A percentile compares a stretch with the other conserved stretches of the same genome.
Evolutionary conservation across 176 grass and related monocot species (phyloP).

Genomic region (Zizania latifolia): DNA sequence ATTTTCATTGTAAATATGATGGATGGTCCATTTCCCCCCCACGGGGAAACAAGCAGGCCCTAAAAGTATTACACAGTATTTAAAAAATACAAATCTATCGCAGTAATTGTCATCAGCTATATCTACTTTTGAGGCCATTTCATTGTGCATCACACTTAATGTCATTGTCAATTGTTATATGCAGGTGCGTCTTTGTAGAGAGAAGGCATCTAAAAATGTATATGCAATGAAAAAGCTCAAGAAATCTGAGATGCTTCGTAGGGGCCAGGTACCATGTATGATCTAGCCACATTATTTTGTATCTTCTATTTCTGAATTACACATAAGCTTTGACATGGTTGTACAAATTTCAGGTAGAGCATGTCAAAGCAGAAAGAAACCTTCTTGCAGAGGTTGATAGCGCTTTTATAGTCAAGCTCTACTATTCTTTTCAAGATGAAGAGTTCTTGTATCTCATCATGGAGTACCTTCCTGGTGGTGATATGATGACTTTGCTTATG

Average conservation of each 20-base stretch:
- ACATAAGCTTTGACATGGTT: conserved; percentile 11
- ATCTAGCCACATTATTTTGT: conserved; percentile 18
- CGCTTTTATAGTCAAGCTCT: conserved; percentile 93
- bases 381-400: conserved; percentile 98
- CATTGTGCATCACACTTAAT: not conserved
- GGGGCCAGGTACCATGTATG: conserved; percentile 81
- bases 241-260: conserved; percentile 99
- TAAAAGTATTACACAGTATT: no score
- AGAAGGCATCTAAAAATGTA: conserved; percentile 71
- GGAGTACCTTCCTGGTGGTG: conserved; percentile 98
- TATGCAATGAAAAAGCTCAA: conserved; percentile 99
- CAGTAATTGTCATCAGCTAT: not conserved
- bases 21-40: no score
- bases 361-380: conserved; percentile 99
- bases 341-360: conserved; percentile 68
- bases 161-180: conserved; percentile 22
- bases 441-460: conserved; percentile 97
- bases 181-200: conserved; percentile 97
- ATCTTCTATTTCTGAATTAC: conserved; percentile 22
- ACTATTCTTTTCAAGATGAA: conserved; percentile 95
- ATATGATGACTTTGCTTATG: conserved; percentile 99
- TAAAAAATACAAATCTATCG: not conserved
- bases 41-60: no score
- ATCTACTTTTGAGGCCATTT: conserved; percentile 5
- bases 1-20: no score